Base-by-base conservation (phyloP, 805 yeast genomes). In the Kluyveromyces wickerhamii region DNA sequence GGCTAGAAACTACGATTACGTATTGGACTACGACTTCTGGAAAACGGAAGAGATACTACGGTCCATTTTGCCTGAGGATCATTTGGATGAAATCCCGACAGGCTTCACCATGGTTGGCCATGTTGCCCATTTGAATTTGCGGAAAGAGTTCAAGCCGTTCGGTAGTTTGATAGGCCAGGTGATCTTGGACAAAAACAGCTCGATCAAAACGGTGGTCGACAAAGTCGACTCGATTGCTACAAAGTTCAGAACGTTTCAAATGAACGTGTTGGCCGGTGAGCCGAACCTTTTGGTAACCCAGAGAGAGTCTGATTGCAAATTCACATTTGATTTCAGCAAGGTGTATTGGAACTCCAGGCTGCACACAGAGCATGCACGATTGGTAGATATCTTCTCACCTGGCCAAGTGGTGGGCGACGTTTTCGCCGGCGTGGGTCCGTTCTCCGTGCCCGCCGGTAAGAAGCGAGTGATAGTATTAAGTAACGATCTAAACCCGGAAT, bases 381-480 rank as follows among this genome's bases (percentile, higher is more conserved):
- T 92, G 27, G 79, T 92, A 3, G 54, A 61, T 1, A 52, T 60
- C 24, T 80, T 83, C 48, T 48, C 71, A 27, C 66, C 72, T 4
- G 80, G 81, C 7, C 81, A 80, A 39, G 82, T 86, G 5, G 82
- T 94, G 0, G 85, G 86, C 49, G 99, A 92, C 63, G 96, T 87
- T 0, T 84, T 94, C 75, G 97, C 96, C 1, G 99, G 99, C 30
- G 97, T 92, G 2, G 99, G 99, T 0, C 99, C 99, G 4, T 92
- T 94, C 64, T 89, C 94, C 2, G 75, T 92, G 1, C 99, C 99
- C 0, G 95, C 96, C 1, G 97, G 88, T 10, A 86, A 81, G 57
- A 84, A 80, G 41, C 71, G 72, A 11, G 81, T 78, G 8, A 55
- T 88, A 34, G 94, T 85, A 0, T 66, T 92, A 47, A 96, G 96